Conservation (phyloP, 345 rosid genomes). For the Clausena lansium region DNA sequence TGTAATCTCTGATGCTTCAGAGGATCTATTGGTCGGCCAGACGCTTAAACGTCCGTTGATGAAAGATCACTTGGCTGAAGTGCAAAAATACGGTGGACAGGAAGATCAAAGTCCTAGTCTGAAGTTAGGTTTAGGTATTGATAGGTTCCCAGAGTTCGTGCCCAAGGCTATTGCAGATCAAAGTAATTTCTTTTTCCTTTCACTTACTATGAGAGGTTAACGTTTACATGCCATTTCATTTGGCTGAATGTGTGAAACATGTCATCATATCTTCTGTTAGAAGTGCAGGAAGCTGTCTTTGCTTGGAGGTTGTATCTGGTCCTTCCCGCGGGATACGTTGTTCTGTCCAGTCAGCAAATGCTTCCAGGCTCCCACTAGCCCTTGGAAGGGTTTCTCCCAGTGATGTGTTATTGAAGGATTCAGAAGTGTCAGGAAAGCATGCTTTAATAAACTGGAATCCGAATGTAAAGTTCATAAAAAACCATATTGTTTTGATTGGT, state of each 20-base stretch:
- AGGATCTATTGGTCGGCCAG: slow-evolving; percentile 59
- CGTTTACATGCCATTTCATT: slow-evolving; percentile 19
- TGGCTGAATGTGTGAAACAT: slow-evolving; percentile 39
- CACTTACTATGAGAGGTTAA: slow-evolving; percentile 19
- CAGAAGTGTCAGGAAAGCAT: slow-evolving; percentile 98
- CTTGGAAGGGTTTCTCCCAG: slow-evolving; percentile 90
- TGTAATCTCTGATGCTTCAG: slow-evolving; percentile 52
- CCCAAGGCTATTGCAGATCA: slow-evolving; percentile 47
- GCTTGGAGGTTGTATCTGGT: slow-evolving; percentile 86
- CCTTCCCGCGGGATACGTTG: slow-evolving; percentile 66
- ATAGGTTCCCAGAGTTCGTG: slow-evolving; percentile 26
- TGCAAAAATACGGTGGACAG: slow-evolving; percentile 32
- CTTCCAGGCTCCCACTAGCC: slow-evolving; percentile 71
- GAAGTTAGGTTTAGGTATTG: slow-evolving; percentile 32
- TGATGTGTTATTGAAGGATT: slow-evolving; percentile 70
- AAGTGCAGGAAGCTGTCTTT: slow-evolving; percentile 95
- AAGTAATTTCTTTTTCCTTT: slow-evolving; percentile 62
- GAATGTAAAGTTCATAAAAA: slow-evolving; percentile 45
- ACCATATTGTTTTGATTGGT: slow-evolving; percentile 14
- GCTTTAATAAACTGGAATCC: slow-evolving; percentile 91
- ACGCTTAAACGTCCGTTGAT: slow-evolving; percentile 50
- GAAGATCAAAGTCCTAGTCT: slow-evolving; percentile 36
- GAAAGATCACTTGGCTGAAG: slow-evolving; percentile 39
- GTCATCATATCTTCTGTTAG: slow-evolving; percentile 58
- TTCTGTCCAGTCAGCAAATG: slow-evolving; percentile 57